These are phyloP conservation scores for Calendula officinalis DNA, from an alignment of 129 eudicot species.

Conservation along the genomic window DNA sequence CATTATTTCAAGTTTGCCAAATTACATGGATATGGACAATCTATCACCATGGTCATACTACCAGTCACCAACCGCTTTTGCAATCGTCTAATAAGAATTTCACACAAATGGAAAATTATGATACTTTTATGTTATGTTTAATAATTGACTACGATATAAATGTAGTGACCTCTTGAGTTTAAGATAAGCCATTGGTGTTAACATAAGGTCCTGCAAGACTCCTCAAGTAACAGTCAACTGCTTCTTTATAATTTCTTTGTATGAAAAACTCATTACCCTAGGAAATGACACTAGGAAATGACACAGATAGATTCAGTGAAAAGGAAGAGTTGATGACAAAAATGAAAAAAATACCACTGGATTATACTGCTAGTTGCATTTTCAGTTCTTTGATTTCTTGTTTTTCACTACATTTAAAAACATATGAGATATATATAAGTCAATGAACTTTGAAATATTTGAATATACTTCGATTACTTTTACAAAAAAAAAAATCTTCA, in stretches of 20 bases:
- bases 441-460: constrained; percentile 13
- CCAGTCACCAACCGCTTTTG: no score
- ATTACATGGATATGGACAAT: no score
- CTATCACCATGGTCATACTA: no score
- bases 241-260: constrained; percentile 87
- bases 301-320: constrained; percentile 18
- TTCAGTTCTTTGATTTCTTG: constrained; percentile 8
- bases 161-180: constrained; percentile 72
- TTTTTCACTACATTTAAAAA: constrained; percentile 7
- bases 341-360: not conserved
- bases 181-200: constrained; percentile 94
- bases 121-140: no score
- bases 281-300: constrained; percentile 54
- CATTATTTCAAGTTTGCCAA: no score
- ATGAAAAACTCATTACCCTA: constrained; percentile 91
- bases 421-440: constrained; percentile 31
- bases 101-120: no score
- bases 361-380: not conserved
- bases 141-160: no score
- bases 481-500: not conserved
- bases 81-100: no score
- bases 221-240: constrained; percentile 93
- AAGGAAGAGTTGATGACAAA: not conserved
- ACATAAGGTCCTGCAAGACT: constrained; percentile 95
- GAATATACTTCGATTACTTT: not conserved